These are phyloP conservation scores for Calocera cornea DNA, from an alignment of 768 basidiomycete species.

Conservation along the genomic window DNA sequence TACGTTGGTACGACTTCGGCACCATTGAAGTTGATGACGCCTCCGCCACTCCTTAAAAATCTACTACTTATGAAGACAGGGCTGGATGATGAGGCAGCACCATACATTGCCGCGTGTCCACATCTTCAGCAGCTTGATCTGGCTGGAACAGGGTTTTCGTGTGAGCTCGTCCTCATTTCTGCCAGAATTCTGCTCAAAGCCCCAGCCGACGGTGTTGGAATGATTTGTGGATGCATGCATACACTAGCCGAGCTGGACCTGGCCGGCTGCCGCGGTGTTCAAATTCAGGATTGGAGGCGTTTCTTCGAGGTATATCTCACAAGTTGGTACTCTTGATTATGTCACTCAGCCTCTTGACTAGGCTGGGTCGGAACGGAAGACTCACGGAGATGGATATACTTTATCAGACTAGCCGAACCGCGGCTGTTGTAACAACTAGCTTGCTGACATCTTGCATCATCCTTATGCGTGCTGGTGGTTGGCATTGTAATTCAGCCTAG, in stretches of 20 bases:
- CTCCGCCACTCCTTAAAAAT: slow-evolving; percentile 28
- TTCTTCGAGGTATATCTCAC: slow-evolving; percentile 44
- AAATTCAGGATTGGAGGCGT: slow-evolving; percentile 42
- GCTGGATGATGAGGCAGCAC: slow-evolving; percentile 44
- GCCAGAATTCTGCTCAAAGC: not conserved
- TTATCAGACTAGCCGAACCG: too few relatives aligned
- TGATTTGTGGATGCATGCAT: slow-evolving; percentile 46
- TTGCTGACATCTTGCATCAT: too few relatives aligned
- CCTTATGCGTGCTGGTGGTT: too few relatives aligned
- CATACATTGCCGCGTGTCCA: slow-evolving; percentile 41
- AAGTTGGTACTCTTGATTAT: too few relatives aligned
- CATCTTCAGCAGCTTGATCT: slow-evolving; percentile 37
- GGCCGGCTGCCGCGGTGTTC: slow-evolving; percentile 53
- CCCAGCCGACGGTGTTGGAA: slow-evolving; percentile 41
- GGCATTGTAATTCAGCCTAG: not conserved
- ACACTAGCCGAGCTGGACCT: slow-evolving; percentile 42
- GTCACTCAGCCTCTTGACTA: not conserved
- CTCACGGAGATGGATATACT: too few relatives aligned
- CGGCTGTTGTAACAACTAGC: not conserved
- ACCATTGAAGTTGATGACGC: slow-evolving; percentile 25
- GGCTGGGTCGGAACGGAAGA: not conserved
- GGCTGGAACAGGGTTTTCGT: slow-evolving; percentile 45
- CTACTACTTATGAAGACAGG: slow-evolving; percentile 47
- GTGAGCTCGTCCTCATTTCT: slow-evolving; percentile 26
- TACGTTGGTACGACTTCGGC: slow-evolving; percentile 41